Conservation (phyloP, 2,329 filamentous ascomycete species). For the Calonectria crousiana region DNA sequence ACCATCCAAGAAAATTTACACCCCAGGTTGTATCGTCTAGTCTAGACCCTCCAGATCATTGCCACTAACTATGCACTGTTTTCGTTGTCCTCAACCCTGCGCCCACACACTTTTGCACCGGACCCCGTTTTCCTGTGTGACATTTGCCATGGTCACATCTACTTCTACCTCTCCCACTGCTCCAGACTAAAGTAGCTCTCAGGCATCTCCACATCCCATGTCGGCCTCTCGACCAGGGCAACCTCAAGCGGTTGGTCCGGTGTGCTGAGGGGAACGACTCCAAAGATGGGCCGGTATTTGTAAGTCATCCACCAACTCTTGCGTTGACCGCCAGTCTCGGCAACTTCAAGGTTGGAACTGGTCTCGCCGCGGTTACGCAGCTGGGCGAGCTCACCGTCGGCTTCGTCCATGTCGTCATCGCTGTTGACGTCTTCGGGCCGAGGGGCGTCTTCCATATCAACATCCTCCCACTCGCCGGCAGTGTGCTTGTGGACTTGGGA, state of each 20-base stretch:
- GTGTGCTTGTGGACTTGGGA: constrained; percentile 56
- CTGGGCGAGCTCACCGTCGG: constrained; percentile 49
- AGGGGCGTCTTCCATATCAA: constrained; percentile 54
- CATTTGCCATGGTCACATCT: constrained; percentile 22
- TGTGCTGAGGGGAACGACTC: constrained; percentile 65
- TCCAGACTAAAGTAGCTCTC: constrained; percentile 75
- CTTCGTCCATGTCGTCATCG: constrained; percentile 54
- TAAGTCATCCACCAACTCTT: constrained; percentile 81
- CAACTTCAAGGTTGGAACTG: constrained; percentile 31
- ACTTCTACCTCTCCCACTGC: constrained; percentile 63
- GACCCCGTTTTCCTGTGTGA: constrained; percentile 6
- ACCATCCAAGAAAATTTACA: constrained; percentile 31
- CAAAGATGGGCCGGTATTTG: constrained; percentile 95
- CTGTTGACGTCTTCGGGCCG: constrained; percentile 50
- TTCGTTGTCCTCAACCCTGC: constrained; percentile 11
- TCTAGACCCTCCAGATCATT: constrained; percentile 22
- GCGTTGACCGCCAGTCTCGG: constrained; percentile 42
- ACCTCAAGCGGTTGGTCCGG: constrained; percentile 74
- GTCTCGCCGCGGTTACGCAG: constrained; percentile 47
- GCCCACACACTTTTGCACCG: neutral
- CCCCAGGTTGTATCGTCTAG: constrained; percentile 3
- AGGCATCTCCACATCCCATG: constrained; percentile 84
- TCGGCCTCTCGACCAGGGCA: constrained; percentile 87
- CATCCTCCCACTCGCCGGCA: constrained; percentile 55
- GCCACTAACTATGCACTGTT: constrained; percentile 20